These are phyloP conservation scores for Hypoxylon fragiforme DNA, from an alignment of 495 filamentous ascomycete genomes.

Conservation along the genomic window DNA sequence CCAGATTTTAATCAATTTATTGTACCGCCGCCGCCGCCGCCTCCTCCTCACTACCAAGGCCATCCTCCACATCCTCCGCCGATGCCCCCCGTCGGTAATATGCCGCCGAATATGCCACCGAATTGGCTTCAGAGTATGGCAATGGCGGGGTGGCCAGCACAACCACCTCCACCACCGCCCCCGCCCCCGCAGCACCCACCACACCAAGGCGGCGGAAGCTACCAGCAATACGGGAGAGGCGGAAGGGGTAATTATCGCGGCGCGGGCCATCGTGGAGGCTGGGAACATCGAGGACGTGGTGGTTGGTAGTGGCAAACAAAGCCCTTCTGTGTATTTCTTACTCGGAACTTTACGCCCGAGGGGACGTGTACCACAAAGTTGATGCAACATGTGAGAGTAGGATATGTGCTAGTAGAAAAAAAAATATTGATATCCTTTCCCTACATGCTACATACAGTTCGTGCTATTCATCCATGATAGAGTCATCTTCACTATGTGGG, in stretches of 20 bases:
- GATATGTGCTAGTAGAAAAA: neutral
- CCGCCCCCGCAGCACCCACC: conserved; percentile 24
- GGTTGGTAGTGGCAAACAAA: conserved; percentile 25
- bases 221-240: conserved; percentile 37
- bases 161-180: conserved; percentile 27
- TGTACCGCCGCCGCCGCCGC: conserved; percentile 49
- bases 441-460: no score
- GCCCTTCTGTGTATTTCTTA: neutral
- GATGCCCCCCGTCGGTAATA: conserved; percentile 26
- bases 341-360: neutral
- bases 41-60: conserved; percentile 52
- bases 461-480: no score
- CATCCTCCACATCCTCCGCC: conserved; percentile 53
- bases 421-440: no score
- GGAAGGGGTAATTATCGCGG: conserved; percentile 36
- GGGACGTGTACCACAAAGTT: neutral
- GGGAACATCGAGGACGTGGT: conserved; percentile 36
- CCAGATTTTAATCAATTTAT: conserved; percentile 35
- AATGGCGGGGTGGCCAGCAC: conserved; percentile 28
- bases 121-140: conserved; percentile 34
- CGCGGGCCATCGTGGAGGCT: conserved; percentile 35
- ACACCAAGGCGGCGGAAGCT: conserved; percentile 24
- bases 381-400: neutral
- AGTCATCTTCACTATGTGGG: no score
- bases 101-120: conserved; percentile 34